A percentile compares a stretch with the other conserved stretches of the same genome.
These are phyloP conservation scores for Jatropha curcas DNA, from an alignment of 345 rosid genomes.

Conservation along the genomic window DNA sequence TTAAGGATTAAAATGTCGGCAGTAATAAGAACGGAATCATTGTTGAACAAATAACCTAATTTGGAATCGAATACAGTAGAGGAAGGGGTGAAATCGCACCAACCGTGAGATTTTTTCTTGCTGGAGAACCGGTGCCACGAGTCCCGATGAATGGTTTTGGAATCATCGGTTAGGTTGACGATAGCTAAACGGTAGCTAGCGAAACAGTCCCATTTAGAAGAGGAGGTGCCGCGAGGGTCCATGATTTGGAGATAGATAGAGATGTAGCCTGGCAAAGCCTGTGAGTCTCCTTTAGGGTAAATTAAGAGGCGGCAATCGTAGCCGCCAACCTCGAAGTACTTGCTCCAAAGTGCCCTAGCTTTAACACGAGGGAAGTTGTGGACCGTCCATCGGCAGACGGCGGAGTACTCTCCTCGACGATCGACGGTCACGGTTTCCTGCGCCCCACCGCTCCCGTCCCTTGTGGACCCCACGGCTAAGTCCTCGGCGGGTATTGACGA, in stretches of 20 bases:
- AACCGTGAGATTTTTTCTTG: slow-evolving; percentile 98
- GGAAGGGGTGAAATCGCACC: slow-evolving; percentile 96
- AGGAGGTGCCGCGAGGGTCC: slow-evolving; percentile 84
- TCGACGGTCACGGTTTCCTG: slow-evolving; percentile 75
- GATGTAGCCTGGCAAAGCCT: slow-evolving; percentile 91
- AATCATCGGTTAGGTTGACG: slow-evolving; percentile 72
- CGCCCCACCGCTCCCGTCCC: slow-evolving; percentile 82
- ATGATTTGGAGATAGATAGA: slow-evolving; percentile 92
- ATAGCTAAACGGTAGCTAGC: slow-evolving; percentile 92
- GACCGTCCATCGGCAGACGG: slow-evolving; percentile 93
- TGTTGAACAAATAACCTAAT: slow-evolving; percentile 69
- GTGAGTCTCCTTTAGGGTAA: slow-evolving; percentile 96
- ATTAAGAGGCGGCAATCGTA: slow-evolving; percentile 92
- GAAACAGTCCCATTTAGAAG: slow-evolving; percentile 98
- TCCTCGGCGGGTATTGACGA: slow-evolving; percentile 58
- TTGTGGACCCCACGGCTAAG: slow-evolving; percentile 47
- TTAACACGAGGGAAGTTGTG: slow-evolving; percentile 74
- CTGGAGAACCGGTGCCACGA: slow-evolving; percentile 98
- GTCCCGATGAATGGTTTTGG: slow-evolving; percentile 88
- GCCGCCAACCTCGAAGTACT: slow-evolving; percentile 98
- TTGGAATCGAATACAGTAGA: slow-evolving; percentile 80
- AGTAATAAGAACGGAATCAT: slow-evolving; percentile 71
- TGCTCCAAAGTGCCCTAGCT: slow-evolving; percentile 92
- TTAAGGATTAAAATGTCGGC: slow-evolving; percentile 89
- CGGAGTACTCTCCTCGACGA: slow-evolving; percentile 78